Conservation (phyloP, 2,329 filamentous ascomycete genomes). For the Pseudocercospora fijiensis region DNA sequence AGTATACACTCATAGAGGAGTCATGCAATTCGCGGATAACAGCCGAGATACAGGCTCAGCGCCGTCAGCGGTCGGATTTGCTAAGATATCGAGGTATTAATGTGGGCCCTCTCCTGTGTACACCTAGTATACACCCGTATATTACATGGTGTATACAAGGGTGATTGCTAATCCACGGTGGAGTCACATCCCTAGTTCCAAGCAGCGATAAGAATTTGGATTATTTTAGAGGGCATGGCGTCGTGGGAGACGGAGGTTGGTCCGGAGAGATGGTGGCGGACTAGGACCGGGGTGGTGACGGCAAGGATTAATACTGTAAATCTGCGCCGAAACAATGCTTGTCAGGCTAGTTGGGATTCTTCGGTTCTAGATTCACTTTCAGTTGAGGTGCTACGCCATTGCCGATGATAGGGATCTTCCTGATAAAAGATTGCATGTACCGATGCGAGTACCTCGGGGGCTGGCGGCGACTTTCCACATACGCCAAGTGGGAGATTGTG, state of each 20-base stretch:
- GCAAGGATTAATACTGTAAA: background rate
- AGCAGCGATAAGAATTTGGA: background rate
- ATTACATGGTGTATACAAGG: too few species aligned
- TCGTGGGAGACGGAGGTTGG: background rate
- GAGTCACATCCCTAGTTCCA: too few species aligned
- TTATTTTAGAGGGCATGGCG: background rate
- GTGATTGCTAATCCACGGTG: too few species aligned
- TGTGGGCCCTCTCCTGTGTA: too few species aligned
- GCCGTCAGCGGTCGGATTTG: too few species aligned
- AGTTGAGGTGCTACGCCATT: background rate
- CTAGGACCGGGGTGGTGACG: background rate
- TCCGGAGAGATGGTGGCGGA: background rate
- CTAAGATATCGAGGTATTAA: too few species aligned
- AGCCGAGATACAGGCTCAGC: too few species aligned
- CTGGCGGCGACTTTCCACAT: background rate
- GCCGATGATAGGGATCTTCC: background rate
- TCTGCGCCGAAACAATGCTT: background rate
- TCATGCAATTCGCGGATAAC: too few species aligned
- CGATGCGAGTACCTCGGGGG: background rate
- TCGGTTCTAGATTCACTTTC: background rate
- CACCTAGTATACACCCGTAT: too few species aligned
- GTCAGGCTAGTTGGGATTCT: background rate
- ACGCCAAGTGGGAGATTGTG: background rate
- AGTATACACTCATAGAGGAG: too few species aligned
- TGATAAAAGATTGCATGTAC: background rate